Base-by-base conservation (phyloP, 129 eudicot species). In the Lactuca saligna region DNA sequence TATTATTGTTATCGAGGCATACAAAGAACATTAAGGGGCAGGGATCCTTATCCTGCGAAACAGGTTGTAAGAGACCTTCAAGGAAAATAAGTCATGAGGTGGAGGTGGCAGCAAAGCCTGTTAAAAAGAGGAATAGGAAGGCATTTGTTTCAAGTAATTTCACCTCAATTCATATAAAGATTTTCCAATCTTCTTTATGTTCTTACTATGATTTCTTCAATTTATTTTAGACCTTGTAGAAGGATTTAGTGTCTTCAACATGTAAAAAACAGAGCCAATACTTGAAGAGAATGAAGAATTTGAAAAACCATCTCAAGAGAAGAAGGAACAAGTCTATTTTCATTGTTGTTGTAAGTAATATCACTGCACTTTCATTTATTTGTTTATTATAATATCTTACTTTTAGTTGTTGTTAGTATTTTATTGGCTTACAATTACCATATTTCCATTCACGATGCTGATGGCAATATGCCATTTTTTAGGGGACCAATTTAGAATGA, bases 21-120 rank as follows among this genome's bases (percentile, higher is more conserved):
- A 82, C 77, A 61, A 25, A 25, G 90, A 42, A 79, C 83, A 5
- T 69, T 87, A 67, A 82, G 95, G 79, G 95, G 84, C 60, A 70
- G 90, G 74, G 90, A 90, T 66, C 95, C 95, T 54, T 87, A 84
- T 72, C 90, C 95, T 8, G 79, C 83, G 5, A 85, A 82, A 17
- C 90, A 87, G 32, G 90, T 87, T 48, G 69, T 87, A 51, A 84
- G 85, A 54, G 95, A 82, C 72, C 69, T 87, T 17, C 85, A 77
- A 46, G 95, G 95, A 48, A 87, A 87, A 63, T 87, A 79, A 70
- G 85, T 84, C 0, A 80, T 82, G 58, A 66, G 84, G 29, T 25
- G 29, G 29, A 25, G 29, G 29, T 25, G 29, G 29, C 29, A 25
- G 29, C 29, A 25, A 25, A 25, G 29, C 29, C 29, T 25, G 29